Base-by-base conservation (phyloP, 2,329 filamentous ascomycete species). In the Beauveria asiatica region DNA sequence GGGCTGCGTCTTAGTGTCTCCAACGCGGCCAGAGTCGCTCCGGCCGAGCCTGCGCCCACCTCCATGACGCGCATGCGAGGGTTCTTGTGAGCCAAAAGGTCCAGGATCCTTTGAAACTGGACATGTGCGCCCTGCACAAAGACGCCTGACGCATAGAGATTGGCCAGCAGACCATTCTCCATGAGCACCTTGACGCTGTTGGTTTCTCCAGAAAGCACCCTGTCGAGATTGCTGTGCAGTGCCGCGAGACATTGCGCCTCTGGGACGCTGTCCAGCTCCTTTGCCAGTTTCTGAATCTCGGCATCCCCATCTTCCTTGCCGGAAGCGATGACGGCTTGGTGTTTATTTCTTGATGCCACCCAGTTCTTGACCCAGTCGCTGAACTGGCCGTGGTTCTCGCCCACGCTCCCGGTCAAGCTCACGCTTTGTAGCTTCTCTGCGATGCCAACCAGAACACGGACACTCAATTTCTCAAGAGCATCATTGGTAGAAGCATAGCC, bases 11-110 rank as follows among this genome's bases (percentile, higher is more conserved):
- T 23, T 1, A 61, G 42, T 6, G 53, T 59, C 46, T n/a, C 49
- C 51, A 62, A 51, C 8, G 27, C 52, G 23, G 19, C 13, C 25
- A 27, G 30, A 13, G 59, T 57, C 2, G 2, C 66, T 65, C 27
- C 76, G 2, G 73, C 76, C 1, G 72, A 75, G 1, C 76, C 75
- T n/a, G 71, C 74, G 46, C 75, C 74, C 3, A 74, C 64, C 16
- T 64, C 61, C 2, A 78, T 57, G 25, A 77, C 37, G 1, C 39
- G 17, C 3, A 17, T 21, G 5, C 39, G 50, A 3, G 59, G 59
- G 17, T 61, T 57, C 5, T n/a, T 41, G 41, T 61, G 45, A n/a
- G 30, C 52, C 5, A 55, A 23, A 11, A 17, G 13, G 30, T 55
- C 52, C 2, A 55, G 2, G 21, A 55, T 4, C 5, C 7, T 9